These are phyloP conservation scores for Skeletonema marinoi DNA, from an alignment of 108 stramenopile genomes.

Conservation along the genomic window DNA sequence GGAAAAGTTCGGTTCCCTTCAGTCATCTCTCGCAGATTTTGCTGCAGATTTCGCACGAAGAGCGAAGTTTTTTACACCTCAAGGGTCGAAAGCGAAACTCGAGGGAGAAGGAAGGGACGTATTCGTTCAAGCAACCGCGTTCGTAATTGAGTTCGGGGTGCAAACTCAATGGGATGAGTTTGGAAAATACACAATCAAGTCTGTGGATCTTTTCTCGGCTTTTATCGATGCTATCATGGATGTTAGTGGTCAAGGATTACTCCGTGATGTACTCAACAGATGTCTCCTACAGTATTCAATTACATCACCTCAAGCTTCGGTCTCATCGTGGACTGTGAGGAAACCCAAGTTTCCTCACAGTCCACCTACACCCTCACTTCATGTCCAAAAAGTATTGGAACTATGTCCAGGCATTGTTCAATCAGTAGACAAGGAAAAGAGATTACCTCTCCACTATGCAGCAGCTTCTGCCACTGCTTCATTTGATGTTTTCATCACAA, in stretches of 20 bases:
- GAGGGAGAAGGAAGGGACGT: neutral
- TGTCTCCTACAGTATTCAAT: neutral
- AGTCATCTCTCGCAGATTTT: neutral
- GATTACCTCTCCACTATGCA: neutral
- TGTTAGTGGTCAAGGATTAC: neutral
- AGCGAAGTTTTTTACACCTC: too few species aligned
- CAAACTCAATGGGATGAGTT: neutral
- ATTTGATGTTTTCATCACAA: neutral
- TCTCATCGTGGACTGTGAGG: neutral
- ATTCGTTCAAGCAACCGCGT: too few species aligned
- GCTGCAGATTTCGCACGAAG: neutral
- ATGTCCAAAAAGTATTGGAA: neutral
- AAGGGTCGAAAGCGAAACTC: too few species aligned
- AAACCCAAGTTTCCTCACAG: neutral
- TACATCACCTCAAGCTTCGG: too few species aligned
- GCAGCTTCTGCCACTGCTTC: neutral
- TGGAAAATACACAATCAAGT: neutral
- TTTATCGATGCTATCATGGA: neutral
- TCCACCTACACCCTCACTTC: neutral
- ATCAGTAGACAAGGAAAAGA: neutral
- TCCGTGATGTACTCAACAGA: constrained; percentile 1
- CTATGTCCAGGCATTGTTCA: neutral
- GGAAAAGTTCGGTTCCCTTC: neutral
- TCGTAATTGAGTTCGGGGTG: too few species aligned
- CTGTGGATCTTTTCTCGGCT: neutral